Evolutionary conservation across 148 eudicot genomes (phyloP).

Genomic region (Vaccinium myrtillus): DNA sequence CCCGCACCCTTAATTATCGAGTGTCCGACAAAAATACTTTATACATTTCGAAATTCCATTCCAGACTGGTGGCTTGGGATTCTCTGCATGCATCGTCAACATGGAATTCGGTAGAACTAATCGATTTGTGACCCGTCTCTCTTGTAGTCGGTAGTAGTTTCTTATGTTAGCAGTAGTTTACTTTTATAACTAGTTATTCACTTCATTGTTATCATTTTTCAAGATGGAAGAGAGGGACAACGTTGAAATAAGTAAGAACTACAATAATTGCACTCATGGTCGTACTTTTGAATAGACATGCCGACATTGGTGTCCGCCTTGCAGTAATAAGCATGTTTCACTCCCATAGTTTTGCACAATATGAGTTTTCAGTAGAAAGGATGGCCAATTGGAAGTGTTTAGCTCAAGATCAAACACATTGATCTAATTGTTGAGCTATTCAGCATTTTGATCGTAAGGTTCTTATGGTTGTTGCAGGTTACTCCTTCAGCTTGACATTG

Average conservation of each 20-base stretch:
- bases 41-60: too few species aligned
- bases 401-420: background rate
- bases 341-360: background rate
- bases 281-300: background rate
- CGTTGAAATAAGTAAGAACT: background rate
- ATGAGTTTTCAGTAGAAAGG: background rate
- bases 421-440: background rate
- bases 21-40: too few species aligned
- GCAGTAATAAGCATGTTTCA: background rate
- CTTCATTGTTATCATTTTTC: too few species aligned
- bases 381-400: background rate
- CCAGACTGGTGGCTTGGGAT: too few species aligned
- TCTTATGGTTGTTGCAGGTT: constrained; percentile 45
- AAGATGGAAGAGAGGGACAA: too few species aligned
- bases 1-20: too few species aligned
- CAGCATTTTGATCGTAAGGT: background rate
- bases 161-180: too few species aligned
- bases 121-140: too few species aligned
- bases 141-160: too few species aligned
- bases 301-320: background rate
- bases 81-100: too few species aligned
- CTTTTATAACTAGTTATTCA: background rate
- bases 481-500: constrained; percentile 71
- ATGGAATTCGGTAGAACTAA: too few species aligned
- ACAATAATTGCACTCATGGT: background rate